phyloP scores from a whole-genome alignment of 2,329 filamentous ascomycete genomes.

The Penicillium verrucosum region DNA sequence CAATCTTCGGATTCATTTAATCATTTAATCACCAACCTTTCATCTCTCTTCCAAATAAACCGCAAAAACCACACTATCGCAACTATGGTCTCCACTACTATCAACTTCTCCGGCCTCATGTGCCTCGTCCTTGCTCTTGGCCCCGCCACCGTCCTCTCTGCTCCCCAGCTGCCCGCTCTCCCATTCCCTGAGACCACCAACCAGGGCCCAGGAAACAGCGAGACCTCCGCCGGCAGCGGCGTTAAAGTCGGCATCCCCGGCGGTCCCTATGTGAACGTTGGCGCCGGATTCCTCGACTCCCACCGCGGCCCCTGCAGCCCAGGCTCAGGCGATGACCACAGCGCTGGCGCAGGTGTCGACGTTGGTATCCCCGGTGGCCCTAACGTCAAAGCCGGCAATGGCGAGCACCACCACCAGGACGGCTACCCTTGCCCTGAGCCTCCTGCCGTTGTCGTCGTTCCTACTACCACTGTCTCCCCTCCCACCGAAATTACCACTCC shows the following conservation, averaged over 20 bases:
- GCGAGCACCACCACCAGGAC: slow-evolving; percentile 9
- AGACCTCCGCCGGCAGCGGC: slow-evolving; percentile 19
- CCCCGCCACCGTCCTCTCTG: slow-evolving; percentile 29
- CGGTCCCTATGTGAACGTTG: slow-evolving; percentile 24
- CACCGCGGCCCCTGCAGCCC: slow-evolving; percentile 21
- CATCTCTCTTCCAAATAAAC: neutral
- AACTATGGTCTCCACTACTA: slow-evolving; percentile 26
- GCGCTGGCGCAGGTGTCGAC: slow-evolving; percentile 15
- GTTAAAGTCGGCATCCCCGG: slow-evolving; percentile 25
- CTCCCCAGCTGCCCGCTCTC: slow-evolving; percentile 21
- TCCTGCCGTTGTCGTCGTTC: neutral
- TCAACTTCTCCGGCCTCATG: slow-evolving; percentile 28
- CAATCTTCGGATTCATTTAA: slow-evolving; percentile 9
- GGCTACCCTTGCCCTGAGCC: slow-evolving; percentile 19
- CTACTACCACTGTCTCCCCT: neutral
- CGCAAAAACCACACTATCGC: neutral
- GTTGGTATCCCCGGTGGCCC: slow-evolving; percentile 20
- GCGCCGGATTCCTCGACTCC: slow-evolving; percentile 16
- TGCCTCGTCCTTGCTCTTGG: slow-evolving; percentile 31
- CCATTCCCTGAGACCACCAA: slow-evolving; percentile 5
- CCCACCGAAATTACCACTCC: neutral
- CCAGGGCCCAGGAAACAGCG: slow-evolving; percentile 12
- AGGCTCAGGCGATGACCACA: slow-evolving; percentile 6
- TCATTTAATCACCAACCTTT: slow-evolving; percentile 8
- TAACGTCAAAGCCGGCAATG: slow-evolving; percentile 10